phyloP scores from a whole-genome alignment of 345 rosid species.

The Sonneratia alba region DNA sequence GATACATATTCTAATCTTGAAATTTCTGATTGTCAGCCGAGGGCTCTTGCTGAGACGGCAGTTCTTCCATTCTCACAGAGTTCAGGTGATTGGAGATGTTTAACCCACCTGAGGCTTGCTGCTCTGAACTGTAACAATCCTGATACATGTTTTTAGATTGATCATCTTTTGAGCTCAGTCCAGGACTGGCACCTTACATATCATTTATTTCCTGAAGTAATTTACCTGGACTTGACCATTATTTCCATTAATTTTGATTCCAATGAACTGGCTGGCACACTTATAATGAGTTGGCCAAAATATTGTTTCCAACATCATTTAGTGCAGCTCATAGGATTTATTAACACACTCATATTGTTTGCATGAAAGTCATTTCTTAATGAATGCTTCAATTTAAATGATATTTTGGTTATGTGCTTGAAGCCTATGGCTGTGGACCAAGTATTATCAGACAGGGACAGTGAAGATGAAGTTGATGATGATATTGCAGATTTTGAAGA shows the following conservation, averaged over 20 bases:
- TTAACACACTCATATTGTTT: too few species aligned
- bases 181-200: neutral
- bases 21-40: conserved; percentile 38
- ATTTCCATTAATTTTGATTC: neutral
- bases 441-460: conserved; percentile 70
- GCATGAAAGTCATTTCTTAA: too few species aligned
- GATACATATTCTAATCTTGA: neutral
- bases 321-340: too few species aligned
- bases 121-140: neutral
- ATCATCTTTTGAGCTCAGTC: neutral
- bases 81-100: conserved; percentile 53
- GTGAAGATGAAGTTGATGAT: conserved; percentile 81
- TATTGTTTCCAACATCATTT: neutral
- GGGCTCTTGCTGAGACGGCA: conserved; percentile 64
- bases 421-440: conserved; percentile 73
- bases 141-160: neutral
- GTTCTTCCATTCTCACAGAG: conserved; percentile 92
- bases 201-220: neutral
- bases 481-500: conserved; percentile 73
- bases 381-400: too few species aligned
- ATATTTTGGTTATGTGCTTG: conserved; percentile 13
- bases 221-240: neutral
- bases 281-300: neutral
- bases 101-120: neutral
- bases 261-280: neutral